Base-by-base conservation (phyloP, 2,329 filamentous ascomycete species). In the Neophaeococcomyces aloes region DNA sequence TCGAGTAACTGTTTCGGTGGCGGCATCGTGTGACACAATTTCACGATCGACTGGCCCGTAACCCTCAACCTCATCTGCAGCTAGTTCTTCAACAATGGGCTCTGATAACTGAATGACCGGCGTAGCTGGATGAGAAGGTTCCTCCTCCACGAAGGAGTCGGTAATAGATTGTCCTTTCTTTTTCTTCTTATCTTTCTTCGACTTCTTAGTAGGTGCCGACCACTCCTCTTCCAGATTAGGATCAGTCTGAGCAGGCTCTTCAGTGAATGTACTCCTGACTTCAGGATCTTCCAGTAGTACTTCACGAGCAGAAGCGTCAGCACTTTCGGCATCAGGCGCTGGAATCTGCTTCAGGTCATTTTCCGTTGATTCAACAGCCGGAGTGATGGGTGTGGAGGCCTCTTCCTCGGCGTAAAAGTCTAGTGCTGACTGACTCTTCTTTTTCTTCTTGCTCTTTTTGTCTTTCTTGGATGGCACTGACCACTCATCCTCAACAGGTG, bases 381-480 rank as follows among this genome's bases (percentile, higher is more conserved):
- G 35, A 41, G 44, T 30, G 5, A 14, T 21, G 21, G 14, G 19
- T 6, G 29, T 17, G 34, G 36, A 18, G n/a, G 34, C 23, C 10
- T 27, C 5, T 27, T 11, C 32, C 15, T 19, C 30, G 14, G 14
- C 14, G 30, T 3, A 14, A 31, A 31, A 18, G 32, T 18, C 19
- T 6, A 10, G 5, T 27, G 23, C 23, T 6, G 23, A 10, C 10
- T 27, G 23, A 27, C 5, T 10, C 23, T 27, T 27, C 5, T 47
- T 44, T 35, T 49, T 49, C 32, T 56, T 50, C 17, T 47, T 45
- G 21, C 44, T 45, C 42, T 55, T 52, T 21, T 21, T 30, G 35
- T 57, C 54, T 46, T 61, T 65, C 47, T 59, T 60, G 21, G 50
- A 53, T 4, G 44, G 43, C 35, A 46, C 45, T 32, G 51, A 53